A percentile compares a stretch with the other conserved stretches of the same genome.
phyloP scores from a whole-genome alignment of 164 flowering plant genomes.

The Vitis riparia region DNA sequence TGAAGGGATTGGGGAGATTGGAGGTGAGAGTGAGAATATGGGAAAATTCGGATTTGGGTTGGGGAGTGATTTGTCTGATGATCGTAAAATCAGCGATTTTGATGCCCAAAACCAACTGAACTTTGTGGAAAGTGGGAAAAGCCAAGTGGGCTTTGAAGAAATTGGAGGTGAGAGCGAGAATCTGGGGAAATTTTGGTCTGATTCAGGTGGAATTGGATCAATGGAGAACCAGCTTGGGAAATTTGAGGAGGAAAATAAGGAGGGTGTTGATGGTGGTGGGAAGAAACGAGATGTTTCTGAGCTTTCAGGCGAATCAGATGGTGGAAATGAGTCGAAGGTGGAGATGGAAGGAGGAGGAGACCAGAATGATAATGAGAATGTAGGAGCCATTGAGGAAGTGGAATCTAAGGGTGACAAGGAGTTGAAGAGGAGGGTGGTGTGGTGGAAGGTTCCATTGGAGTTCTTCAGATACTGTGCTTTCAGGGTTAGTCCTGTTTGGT shows the following conservation, averaged over 20 bases:
- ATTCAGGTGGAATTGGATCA: constrained; percentile 27
- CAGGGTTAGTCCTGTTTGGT: constrained; percentile 79
- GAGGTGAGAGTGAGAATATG: constrained; percentile 7
- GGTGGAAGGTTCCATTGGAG: constrained; percentile 94
- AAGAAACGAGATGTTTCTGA: constrained; percentile 10
- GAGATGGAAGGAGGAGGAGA: constrained; percentile 14
- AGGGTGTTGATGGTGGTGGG: constrained; percentile 7
- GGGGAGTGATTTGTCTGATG: constrained; percentile 16
- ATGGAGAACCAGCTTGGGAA: constrained; percentile 10
- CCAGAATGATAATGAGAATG: constrained; percentile 6
- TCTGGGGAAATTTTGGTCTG: constrained; percentile 31
- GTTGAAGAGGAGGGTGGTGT: constrained; percentile 45
- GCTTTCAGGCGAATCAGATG: constrained; percentile 10
- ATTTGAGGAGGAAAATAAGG: constrained; percentile 15
- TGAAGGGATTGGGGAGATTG: constrained; percentile 28
- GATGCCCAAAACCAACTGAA: constrained; percentile 26
- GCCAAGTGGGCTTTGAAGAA: constrained; percentile 25
- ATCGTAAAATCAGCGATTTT: constrained; percentile 12
- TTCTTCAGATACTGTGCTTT: constrained; percentile 64
- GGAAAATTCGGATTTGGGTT: background rate
- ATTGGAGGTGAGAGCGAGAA: constrained; percentile 13
- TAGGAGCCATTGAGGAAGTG: constrained; percentile 8
- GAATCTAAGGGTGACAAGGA: constrained; percentile 17
- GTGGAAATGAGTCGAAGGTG: constrained; percentile 5
- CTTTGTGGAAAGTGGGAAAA: constrained; percentile 23